Evolutionary conservation across 441 rosid genomes (phyloP), one percentile per base, ranked within the genome.

Genomic region (Manihot esculenta): DNA sequence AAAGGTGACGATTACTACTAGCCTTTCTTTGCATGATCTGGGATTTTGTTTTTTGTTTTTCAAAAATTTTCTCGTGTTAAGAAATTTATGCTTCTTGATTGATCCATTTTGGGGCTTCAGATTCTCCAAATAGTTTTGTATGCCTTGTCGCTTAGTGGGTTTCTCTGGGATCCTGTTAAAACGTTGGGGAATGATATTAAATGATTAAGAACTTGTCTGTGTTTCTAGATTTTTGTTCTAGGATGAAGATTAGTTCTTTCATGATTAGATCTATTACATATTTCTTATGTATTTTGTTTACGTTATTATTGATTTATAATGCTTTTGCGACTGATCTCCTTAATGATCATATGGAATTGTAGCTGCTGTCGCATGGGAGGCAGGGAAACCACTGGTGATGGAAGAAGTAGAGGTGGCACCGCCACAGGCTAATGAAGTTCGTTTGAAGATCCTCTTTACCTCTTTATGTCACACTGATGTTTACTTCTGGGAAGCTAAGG

Each of bases 311-410:
- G 1, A n/a, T 51, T 51, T 64, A 17, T 64, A 33, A 20, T 11
- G 3, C 7, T 30, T 9, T 35, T 35, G 20, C 12, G 57, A 51
- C 20, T 66, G 30, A 33, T 66, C 10, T 13, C 0, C 8, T 51
- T 3, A 51, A 30, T 51, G 47, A 7, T 0, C 4, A 17, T 26
- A 47, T 65, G 27, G 58, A 44, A 65, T 49, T 65, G 69, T 27
- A 86, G 97, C 95, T 45, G 89, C 91, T 12, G 95, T 89, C 27
- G 89, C 90, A 69, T 86, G 95, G 97, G 90, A 91, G 67, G 91
- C 97, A 0, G 93, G 92, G 76, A 91, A 91, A 85, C 95, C 90
- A 59, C 77, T 86, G 20, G 87, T 74, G 58, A 84, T 91, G 18
- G 92, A 89, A 62, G 82, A 77, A 70, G 83, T 84, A 74, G 88